Conservation (phyloP, 2,329 filamentous ascomycete genomes). For the Hymenoscyphus linearis region DNA sequence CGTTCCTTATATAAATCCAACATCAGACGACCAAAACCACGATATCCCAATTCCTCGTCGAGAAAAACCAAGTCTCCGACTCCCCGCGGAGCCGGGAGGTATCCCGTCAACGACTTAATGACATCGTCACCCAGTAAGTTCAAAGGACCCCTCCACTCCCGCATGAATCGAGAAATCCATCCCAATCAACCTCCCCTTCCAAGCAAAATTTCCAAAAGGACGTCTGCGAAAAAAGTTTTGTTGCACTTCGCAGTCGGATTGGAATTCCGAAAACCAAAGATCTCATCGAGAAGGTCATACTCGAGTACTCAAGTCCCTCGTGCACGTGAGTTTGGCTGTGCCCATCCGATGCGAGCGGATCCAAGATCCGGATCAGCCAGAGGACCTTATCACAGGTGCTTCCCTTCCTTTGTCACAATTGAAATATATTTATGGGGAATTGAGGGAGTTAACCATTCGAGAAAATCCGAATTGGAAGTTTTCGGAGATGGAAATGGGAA, state of each 20-base stretch:
- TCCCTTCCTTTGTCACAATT: background rate
- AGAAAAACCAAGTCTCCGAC: background rate
- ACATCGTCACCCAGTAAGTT: background rate
- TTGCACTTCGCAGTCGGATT: conserved; percentile 4
- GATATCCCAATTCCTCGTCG: background rate
- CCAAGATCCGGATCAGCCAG: background rate
- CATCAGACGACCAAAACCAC: background rate
- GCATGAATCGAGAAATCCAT: background rate
- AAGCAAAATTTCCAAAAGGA: background rate
- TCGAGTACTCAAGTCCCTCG: background rate
- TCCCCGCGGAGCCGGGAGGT: background rate
- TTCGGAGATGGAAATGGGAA: background rate
- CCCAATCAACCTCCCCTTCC: background rate
- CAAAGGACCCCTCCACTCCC: background rate
- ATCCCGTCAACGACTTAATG: background rate
- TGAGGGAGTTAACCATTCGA: background rate
- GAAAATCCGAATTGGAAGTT: background rate
- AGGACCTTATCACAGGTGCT: background rate
- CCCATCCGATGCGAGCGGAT: background rate
- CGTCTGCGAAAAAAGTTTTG: background rate
- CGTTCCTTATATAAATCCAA: too few species aligned
- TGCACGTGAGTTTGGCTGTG: background rate
- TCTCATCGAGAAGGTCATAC: background rate
- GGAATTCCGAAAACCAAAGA: background rate
- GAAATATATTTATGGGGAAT: background rate